A percentile compares a stretch with the other conserved stretches of the same genome.
Conservation (phyloP, 345 rosid genomes). For the Dovyalis caffra region DNA sequence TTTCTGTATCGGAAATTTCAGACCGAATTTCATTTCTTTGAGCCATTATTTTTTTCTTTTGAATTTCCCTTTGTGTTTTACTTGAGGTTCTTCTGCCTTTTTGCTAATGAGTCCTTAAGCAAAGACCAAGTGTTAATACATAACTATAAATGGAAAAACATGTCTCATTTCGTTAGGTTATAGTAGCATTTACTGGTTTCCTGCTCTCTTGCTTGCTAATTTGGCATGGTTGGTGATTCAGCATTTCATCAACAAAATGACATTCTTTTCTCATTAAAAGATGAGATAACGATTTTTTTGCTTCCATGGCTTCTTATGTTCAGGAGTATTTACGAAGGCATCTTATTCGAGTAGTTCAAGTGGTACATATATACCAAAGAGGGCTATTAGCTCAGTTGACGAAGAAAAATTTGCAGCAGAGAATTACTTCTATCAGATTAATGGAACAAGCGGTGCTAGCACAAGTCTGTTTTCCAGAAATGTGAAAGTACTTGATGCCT, state of each 20-base stretch:
- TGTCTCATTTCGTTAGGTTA: neutral
- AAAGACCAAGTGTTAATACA: no score
- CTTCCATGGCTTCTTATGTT: neutral
- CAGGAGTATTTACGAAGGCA: slow-evolving; percentile 37
- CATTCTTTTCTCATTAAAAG: neutral
- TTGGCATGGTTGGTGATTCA: neutral
- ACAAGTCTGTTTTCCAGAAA: slow-evolving; percentile 36
- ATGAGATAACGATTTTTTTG: neutral
- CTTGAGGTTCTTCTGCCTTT: neutral
- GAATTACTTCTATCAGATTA: slow-evolving; percentile 33
- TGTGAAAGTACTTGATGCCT: slow-evolving; percentile 46
- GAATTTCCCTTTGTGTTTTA: neutral
- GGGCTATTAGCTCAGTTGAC: slow-evolving; percentile 27
- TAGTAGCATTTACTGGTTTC: neutral
- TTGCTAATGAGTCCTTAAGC: neutral
- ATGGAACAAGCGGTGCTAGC: slow-evolving; percentile 36
- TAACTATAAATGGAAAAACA: neutral
- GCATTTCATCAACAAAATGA: neutral
- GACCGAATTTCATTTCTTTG: neutral
- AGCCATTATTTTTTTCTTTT: neutral
- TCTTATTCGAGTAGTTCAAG: slow-evolving; percentile 41
- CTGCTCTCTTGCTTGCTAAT: neutral
- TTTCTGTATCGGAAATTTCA: neutral
- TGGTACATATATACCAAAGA: slow-evolving; percentile 34
- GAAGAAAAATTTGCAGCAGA: slow-evolving; percentile 35